phyloP scores from a whole-genome alignment of 257 asterid genomes.

The Salvia miltiorrhiza region DNA sequence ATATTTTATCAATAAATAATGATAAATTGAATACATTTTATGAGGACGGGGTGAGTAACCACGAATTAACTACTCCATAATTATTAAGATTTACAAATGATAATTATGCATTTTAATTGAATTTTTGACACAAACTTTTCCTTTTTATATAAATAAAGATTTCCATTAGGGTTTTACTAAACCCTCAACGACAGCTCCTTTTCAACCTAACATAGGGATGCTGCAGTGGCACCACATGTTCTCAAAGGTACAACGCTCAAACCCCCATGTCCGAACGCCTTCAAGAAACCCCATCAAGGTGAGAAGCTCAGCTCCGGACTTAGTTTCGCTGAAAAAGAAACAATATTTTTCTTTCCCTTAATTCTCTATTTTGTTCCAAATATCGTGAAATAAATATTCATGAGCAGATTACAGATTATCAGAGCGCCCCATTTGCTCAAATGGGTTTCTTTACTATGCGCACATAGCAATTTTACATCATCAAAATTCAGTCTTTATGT shows the following conservation, averaged over 20 bases:
- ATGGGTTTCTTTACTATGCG: conserved; percentile 34
- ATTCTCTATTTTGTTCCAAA: not conserved
- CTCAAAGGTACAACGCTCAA: not conserved
- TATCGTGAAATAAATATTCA: conserved; percentile 14
- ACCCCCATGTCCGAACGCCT: conserved; percentile 11
- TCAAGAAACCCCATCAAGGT: conserved; percentile 20
- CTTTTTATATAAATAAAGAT: not conserved
- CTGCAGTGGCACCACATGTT: conserved; percentile 10
- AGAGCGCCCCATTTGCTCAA: conserved; percentile 26
- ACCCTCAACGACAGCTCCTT: conserved; percentile 4
- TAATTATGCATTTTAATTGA: no score
- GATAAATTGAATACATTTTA: no score
- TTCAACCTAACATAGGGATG: conserved; percentile 7
- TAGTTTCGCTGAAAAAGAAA: not conserved
- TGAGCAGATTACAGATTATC: conserved; percentile 45
- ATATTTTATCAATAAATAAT: no score
- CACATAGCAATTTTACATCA: conserved; percentile 16
- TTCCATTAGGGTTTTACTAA: conserved; percentile 6
- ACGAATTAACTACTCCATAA: no score
- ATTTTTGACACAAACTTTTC: no score
- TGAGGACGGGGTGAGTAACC: no score
- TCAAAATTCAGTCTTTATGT: conserved; percentile 32
- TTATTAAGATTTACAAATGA: no score
- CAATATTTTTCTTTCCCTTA: not conserved
- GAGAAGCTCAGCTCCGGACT: not conserved